Evolutionary conservation across 2,329 filamentous ascomycete species (phyloP).

Genomic region (Graphilbum ipis-grandicollis): DNA sequence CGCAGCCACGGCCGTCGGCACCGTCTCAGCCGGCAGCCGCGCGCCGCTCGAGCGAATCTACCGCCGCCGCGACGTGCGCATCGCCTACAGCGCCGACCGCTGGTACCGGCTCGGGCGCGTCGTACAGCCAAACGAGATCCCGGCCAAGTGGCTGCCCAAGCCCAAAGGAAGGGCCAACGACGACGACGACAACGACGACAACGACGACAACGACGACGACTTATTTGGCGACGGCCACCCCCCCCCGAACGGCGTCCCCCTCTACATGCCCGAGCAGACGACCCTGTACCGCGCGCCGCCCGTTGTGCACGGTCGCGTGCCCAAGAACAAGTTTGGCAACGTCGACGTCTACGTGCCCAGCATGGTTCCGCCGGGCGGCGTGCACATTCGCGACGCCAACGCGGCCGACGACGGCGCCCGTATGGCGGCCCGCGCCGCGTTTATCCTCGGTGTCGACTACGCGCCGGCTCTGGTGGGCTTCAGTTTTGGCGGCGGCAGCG

Average conservation of each 20-base stretch:
- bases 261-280: slow-evolving; percentile 49
- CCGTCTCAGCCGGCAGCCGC: slow-evolving; percentile 46
- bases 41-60: slow-evolving; percentile 60
- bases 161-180: slow-evolving; percentile 14
- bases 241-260: slow-evolving; percentile 28
- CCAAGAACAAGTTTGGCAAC: slow-evolving; percentile 87
- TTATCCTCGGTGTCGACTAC: slow-evolving; percentile 63
- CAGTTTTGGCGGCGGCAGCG: slow-evolving; percentile 72
- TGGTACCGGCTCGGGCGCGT: slow-evolving; percentile 84
- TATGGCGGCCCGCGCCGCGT: slow-evolving; percentile 57
- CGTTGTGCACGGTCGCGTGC: slow-evolving; percentile 56
- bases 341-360: slow-evolving; percentile 82
- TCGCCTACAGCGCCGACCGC: slow-evolving; percentile 62
- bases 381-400: too few relatives aligned
- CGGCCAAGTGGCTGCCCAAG: slow-evolving; percentile 55
- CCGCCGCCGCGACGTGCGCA: slow-evolving; percentile 61
- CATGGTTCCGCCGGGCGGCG: slow-evolving; percentile 74
- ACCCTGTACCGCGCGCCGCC: slow-evolving; percentile 59
- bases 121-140: slow-evolving; percentile 62
- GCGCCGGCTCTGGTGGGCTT: slow-evolving; percentile 85
- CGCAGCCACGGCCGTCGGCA: slow-evolving; percentile 53
- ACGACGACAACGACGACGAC: slow-evolving; percentile 17
- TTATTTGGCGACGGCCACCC: slow-evolving; percentile 7
- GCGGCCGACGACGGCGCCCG: slow-evolving; percentile 41
- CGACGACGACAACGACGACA: slow-evolving; percentile 3